Evolutionary conservation across 345 rosid species (phyloP).

Genomic region (Ceriops zippeliana): DNA sequence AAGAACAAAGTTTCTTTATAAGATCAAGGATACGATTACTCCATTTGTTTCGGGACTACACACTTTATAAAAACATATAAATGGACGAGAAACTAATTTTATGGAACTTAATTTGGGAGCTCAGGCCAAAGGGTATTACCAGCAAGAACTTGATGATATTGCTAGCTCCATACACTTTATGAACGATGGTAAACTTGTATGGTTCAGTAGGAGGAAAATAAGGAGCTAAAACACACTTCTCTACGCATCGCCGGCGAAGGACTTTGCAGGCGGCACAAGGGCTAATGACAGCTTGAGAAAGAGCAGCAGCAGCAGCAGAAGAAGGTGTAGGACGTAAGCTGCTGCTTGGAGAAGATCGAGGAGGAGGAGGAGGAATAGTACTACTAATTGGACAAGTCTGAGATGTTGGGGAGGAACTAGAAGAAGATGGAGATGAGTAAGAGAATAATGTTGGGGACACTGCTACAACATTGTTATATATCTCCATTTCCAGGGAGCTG

Average conservation of each 20-base stretch:
- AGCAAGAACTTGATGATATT: conserved; percentile 65
- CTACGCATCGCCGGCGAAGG: conserved; percentile 63
- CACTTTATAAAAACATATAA: too few species aligned
- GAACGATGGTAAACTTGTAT: conserved; percentile 63
- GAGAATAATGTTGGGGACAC: conserved; percentile 18
- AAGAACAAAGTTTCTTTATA: too few species aligned
- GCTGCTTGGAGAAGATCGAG: conserved; percentile 7
- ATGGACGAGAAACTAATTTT: neutral
- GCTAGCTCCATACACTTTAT: conserved; percentile 63
- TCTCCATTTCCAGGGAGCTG: conserved; percentile 17
- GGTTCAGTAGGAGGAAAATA: conserved; percentile 74
- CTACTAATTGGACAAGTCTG: neutral
- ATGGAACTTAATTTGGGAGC: too few species aligned
- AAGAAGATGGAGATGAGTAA: conserved; percentile 14
- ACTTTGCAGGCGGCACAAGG: conserved; percentile 80
- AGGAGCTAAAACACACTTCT: conserved; percentile 65
- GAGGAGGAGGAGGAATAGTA: neutral
- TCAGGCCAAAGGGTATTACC: conserved; percentile 26
- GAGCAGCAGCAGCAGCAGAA: conserved; percentile 15
- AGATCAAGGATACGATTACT: too few species aligned
- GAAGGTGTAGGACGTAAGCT: conserved; percentile 5
- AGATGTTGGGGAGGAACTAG: too few species aligned
- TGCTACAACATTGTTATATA: conserved; percentile 3
- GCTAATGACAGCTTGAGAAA: conserved; percentile 36
- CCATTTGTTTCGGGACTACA: too few species aligned